Percentiles rank a stretch among this genome's conserved stretches.
phyloP scores from a whole-genome alignment of 2,329 filamentous ascomycete species.

The Penicillium nordicum region DNA sequence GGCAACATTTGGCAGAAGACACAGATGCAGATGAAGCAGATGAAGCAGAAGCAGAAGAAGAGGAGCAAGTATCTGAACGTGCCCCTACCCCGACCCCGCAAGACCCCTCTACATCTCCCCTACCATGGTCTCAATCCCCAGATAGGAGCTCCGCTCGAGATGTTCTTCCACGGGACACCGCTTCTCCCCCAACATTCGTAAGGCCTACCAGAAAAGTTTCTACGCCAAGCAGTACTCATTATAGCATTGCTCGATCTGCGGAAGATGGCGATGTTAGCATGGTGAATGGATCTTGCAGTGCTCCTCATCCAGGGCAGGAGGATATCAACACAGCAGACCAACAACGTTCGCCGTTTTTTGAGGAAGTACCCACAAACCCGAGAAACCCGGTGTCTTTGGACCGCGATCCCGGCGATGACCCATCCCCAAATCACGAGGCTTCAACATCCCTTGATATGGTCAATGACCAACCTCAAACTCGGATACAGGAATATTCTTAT shows the following conservation, averaged over 20 bases:
- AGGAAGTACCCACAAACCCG: not conserved
- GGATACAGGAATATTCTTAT: not conserved
- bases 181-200: conserved; percentile 16
- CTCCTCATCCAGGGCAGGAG: not conserved
- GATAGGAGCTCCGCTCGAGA: conserved; percentile 8
- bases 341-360: not conserved
- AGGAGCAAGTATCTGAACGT: not conserved
- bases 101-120: conserved; percentile 16
- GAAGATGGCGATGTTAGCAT: not conserved
- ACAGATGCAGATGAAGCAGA: not conserved
- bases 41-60: not conserved
- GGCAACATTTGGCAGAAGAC: conserved; percentile 5
- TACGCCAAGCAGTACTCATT: not conserved
- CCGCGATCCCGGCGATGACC: too few species aligned
- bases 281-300: not conserved
- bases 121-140: conserved; percentile 22
- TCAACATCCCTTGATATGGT: too few species aligned
- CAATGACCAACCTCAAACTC: not conserved
- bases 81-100: conserved; percentile 13
- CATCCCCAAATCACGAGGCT: not conserved
- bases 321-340: not conserved
- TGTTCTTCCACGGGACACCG: conserved; percentile 31
- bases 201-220: not conserved
- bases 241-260: not conserved
- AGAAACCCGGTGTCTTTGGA: not conserved